Evolutionary conservation across 257 asterid species (phyloP), one percentile per base, ranked within the genome.

Genomic region (Plectranthus barbatus): DNA sequence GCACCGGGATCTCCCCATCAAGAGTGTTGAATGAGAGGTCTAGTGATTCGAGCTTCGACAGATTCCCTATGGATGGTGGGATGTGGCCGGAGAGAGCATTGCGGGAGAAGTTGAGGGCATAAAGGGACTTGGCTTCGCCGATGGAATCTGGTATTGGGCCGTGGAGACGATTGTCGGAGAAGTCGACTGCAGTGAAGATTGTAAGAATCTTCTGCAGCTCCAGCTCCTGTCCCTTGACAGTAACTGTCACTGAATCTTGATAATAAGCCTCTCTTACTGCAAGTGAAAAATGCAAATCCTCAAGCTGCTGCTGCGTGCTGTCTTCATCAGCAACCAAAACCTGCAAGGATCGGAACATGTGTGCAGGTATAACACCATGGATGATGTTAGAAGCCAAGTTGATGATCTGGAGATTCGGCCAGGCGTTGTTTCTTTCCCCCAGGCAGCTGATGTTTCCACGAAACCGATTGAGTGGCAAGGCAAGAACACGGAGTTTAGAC

Each of bases 1-100:
- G 41, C 4, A 7, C 7, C 1, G 95, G 95, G 26, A 87, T 82
- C 49, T 19, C 56, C 12, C 83, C 88, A 0, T 46, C 57, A 7
- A 87, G 72, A 6, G 53, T 24, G 74, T 84, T 82, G 59, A 17
- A n/a, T 23, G 85, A 76, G 11, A 76, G 71, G 55, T 82, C 85
- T 60, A 79, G 15, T 0, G 81, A 74, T 53, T 50, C 81, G 11
- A 79, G 77, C 10, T 14, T 26, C 50, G 39, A 11, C 39, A 82
- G 44, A 24, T 74, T 61, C 10, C 80, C 88, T 1, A 69, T 44
- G 0, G 81, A 63, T 24, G 48, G 10, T 31, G 81, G 88, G 67
- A 80, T 74, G 1, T 53, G 69, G 15, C 81, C 85, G 0, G 71
- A 65, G 42, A 78, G 56, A 33, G 79, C 46, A 44, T 77, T 79